Evolutionary conservation across 2,329 filamentous ascomycete species (phyloP).

Genomic region (Coleophoma cylindrospora): DNA sequence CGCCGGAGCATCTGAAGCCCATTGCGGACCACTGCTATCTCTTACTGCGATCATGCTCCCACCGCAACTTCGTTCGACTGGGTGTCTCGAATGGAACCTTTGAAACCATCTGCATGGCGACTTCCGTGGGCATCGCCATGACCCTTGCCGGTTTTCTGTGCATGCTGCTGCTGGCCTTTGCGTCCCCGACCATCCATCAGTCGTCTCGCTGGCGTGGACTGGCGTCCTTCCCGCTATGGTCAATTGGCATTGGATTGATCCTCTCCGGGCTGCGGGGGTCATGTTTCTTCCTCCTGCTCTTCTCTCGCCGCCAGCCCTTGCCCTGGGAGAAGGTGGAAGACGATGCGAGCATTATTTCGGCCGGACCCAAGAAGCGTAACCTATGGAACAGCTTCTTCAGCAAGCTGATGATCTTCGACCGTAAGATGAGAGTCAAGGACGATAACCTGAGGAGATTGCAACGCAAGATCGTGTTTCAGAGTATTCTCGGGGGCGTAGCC

Average conservation of each 20-base stretch:
- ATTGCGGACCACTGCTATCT: constrained; percentile 41
- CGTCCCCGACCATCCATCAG: constrained; percentile 31
- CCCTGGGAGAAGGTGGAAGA: constrained; percentile 45
- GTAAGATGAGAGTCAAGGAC: constrained; percentile 40
- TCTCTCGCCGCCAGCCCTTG: constrained; percentile 38
- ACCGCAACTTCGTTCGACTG: constrained; percentile 46
- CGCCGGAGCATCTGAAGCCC: constrained; percentile 31
- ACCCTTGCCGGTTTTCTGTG: constrained; percentile 34
- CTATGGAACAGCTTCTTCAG: constrained; percentile 26
- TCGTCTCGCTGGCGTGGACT: constrained; percentile 34
- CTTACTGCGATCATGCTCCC: constrained; percentile 41
- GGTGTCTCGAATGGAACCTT: constrained; percentile 48
- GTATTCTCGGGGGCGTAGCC: neutral
- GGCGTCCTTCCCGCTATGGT: constrained; percentile 40
- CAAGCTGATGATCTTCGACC: constrained; percentile 41
- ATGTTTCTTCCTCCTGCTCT: constrained; percentile 43
- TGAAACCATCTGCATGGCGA: constrained; percentile 42
- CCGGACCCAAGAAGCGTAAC: constrained; percentile 4
- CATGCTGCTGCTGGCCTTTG: constrained; percentile 34
- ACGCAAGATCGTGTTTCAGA: constrained; percentile 33
- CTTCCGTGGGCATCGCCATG: constrained; percentile 35
- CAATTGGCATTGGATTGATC: constrained; percentile 36
- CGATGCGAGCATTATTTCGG: constrained; percentile 2
- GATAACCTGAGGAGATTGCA: constrained; percentile 35
- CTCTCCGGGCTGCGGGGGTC: constrained; percentile 39